phyloP scores from a whole-genome alignment of 1,139 yeast genomes.

The Candida mesenterica region DNA sequence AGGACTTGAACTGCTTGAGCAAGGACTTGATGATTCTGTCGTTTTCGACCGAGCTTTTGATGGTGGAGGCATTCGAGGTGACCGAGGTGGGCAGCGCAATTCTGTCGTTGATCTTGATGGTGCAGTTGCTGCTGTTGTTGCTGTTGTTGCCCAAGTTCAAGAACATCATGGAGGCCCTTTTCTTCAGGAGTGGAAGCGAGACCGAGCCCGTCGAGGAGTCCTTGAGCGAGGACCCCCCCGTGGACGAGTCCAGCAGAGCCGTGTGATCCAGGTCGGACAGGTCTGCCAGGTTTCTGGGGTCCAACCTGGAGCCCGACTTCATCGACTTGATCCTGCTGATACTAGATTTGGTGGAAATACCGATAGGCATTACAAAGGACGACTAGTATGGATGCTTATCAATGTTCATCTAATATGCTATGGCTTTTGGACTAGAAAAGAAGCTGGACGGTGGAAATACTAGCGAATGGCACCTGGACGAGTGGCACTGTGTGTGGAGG shows the following conservation, averaged over 20 bases:
- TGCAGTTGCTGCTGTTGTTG: not conserved
- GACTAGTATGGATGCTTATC: no score
- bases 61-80: conserved; percentile 3
- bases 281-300: no score
- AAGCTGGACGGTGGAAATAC: no score
- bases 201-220: no score
- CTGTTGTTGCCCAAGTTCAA: conserved; percentile 2
- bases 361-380: no score
- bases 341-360: conserved; percentile 1
- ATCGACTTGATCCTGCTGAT: not conserved
- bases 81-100: conserved; percentile 5
- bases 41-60: conserved; percentile 12
- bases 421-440: no score
- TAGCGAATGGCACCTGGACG: no score
- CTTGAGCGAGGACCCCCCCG: no score
- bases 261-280: no score
- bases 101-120: not conserved
- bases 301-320: no score
- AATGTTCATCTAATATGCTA: no score
- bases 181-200: no score
- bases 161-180: conserved; percentile 3
- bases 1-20: conserved; percentile 39
- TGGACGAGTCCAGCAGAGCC: conserved; percentile 1
- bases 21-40: conserved; percentile 31
- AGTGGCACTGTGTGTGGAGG: not conserved